Evolutionary conservation across 2,329 filamentous ascomycete genomes (phyloP).

Genomic region (Keithomyces neogunnii): DNA sequence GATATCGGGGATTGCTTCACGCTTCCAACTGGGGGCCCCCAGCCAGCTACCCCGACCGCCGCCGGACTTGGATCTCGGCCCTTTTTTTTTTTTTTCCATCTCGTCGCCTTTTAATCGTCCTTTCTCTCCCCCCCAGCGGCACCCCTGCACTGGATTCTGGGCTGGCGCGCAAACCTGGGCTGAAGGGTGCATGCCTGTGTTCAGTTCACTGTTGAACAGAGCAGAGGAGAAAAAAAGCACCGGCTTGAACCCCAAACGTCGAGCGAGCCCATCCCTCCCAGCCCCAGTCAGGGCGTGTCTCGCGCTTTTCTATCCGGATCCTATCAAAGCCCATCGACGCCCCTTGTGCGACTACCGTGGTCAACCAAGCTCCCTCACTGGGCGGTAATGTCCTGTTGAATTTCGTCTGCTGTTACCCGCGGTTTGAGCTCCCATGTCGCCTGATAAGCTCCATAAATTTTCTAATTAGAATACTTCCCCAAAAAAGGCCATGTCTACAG

Average conservation of each 20-base stretch:
- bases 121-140: background rate
- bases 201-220: background rate
- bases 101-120: background rate
- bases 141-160: background rate
- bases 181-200: background rate
- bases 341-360: conserved; percentile 6
- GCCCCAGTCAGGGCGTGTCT: conserved; percentile 9
- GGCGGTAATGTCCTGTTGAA: conserved; percentile 2
- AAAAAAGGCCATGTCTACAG: conserved; percentile 14
- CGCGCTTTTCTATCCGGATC: conserved; percentile 9
- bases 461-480: conserved; percentile 22
- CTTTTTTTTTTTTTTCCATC: background rate
- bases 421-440: conserved; percentile 19
- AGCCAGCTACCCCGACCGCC: conserved; percentile 1
- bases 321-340: conserved; percentile 6
- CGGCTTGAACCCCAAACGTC: conserved; percentile 2
- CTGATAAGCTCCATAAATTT: conserved; percentile 27
- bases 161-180: conserved; percentile 6
- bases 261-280: conserved; percentile 2
- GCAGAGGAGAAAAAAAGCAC: background rate
- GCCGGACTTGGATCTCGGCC: background rate
- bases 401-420: conserved; percentile 10
- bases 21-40: conserved; percentile 4
- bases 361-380: conserved; percentile 2
- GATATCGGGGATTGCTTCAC: conserved; percentile 5